These are phyloP conservation scores for Elsinoe batatas DNA, from an alignment of 2,329 filamentous ascomycete genomes.

Conservation along the genomic window DNA sequence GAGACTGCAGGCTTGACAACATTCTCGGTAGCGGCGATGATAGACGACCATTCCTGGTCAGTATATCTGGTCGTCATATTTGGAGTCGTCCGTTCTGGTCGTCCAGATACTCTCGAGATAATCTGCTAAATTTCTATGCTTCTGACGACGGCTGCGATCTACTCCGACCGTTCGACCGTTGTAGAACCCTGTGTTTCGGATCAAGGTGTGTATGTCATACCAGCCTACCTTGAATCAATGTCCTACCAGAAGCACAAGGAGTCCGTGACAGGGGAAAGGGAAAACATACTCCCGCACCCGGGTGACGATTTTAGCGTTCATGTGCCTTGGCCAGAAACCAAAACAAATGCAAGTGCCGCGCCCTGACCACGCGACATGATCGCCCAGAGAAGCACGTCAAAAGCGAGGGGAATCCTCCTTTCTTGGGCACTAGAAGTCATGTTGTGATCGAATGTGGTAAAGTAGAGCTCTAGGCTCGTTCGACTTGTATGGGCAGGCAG, in stretches of 20 bases:
- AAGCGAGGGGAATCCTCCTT: not conserved
- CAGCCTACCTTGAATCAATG: slow-evolving; percentile 15
- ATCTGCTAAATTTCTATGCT: no score
- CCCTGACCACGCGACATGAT: not conserved
- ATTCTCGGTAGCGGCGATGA: slow-evolving; percentile 30
- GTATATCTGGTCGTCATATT: slow-evolving; percentile 35
- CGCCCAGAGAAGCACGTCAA: not conserved
- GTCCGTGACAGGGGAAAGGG: not conserved
- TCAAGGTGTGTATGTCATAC: slow-evolving; percentile 6
- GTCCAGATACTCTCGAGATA: no score
- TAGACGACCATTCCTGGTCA: slow-evolving; percentile 35
- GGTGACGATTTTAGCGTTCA: not conserved
- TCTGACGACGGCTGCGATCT: no score
- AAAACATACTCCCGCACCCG: not conserved
- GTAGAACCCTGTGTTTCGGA: not conserved
- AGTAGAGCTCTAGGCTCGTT: slow-evolving; percentile 7
- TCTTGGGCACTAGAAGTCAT: not conserved
- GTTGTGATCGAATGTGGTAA: slow-evolving; percentile 1
- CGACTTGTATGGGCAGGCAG: not conserved
- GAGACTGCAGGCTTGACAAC: slow-evolving; percentile 5
- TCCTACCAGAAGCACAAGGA: not conserved
- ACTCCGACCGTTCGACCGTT: slow-evolving; percentile 4
- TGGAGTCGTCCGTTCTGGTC: not conserved
- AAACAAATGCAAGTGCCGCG: not conserved
- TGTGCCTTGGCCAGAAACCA: not conserved